Conservation (phyloP, 805 yeast genomes). For the Teunomyces aglyptinius region DNA sequence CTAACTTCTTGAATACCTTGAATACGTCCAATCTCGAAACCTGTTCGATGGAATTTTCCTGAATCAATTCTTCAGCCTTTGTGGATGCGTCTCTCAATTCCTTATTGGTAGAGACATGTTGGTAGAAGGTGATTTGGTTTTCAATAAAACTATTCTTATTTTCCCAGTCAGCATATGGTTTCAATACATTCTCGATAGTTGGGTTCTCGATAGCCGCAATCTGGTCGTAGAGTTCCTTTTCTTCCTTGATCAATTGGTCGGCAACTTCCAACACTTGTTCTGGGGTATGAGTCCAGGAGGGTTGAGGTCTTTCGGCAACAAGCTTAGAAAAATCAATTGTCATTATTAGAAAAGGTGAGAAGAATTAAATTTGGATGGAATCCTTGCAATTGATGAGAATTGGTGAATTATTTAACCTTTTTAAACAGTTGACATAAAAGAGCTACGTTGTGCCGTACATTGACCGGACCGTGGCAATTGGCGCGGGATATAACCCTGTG, state of each 20-base stretch:
- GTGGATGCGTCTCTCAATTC: conserved; percentile 70
- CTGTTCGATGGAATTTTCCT: conserved; percentile 61
- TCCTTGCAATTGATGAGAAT: no score
- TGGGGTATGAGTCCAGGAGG: conserved; percentile 58
- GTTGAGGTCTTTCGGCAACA: conserved; percentile 4
- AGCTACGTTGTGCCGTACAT: neutral
- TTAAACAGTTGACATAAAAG: neutral
- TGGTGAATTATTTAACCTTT: neutral
- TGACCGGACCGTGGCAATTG: neutral
- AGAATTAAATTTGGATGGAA: no score
- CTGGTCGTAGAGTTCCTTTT: conserved; percentile 48
- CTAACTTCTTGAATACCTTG: conserved; percentile 53
- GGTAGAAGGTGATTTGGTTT: conserved; percentile 63
- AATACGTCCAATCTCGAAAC: conserved; percentile 65
- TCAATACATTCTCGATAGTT: conserved; percentile 54
- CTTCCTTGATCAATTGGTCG: conserved; percentile 41
- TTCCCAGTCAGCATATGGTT: conserved; percentile 50
- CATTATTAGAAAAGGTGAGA: neutral
- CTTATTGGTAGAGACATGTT: conserved; percentile 65
- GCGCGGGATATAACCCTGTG: neutral
- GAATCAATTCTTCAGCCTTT: conserved; percentile 56
- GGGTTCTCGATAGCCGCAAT: conserved; percentile 52
- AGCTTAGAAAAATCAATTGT: conserved; percentile 6
- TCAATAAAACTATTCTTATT: conserved; percentile 46
- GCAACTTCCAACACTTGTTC: conserved; percentile 45